Base-by-base conservation (phyloP, 1,284 basidiomycete genomes). In the Fistulina hepatica region DNA sequence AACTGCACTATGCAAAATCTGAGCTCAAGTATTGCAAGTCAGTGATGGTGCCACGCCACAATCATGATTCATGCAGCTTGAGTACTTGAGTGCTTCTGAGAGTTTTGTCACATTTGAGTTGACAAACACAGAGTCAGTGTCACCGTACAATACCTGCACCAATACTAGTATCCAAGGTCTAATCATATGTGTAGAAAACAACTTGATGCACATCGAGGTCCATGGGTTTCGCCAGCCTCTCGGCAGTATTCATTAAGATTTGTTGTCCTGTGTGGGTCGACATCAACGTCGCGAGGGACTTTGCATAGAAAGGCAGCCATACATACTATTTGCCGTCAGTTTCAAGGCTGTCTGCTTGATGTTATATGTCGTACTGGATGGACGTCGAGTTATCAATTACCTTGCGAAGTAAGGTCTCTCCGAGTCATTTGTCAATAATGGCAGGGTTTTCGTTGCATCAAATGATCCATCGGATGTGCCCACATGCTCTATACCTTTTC, bases 301-400 rank as follows among this genome's bases (percentile, higher is more conserved):
- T 76, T n/a, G 94, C 95, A 49, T 93, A 97, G 68, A 98, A 98
- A 33, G 80, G 70, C 95, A 99, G 16, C 95, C 95, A 59, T 98
- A 99, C 94, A 99, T 99, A 67, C 89, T 94, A 67, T 99, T 98
- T 43, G 95, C 95, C 2, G 94, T 99, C 36, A 98, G 79, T 65
- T 98, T 98, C 42, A 98, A 69, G 5, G 95, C 95, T 56, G 89
- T 81, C 55, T 99, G 95, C 57, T 93, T 94, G 65, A 98, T 97
- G 53, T 98, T 89, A 55, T 82, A 93, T n/a, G n/a, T n/a, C n/a
- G n/a, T n/a, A n/a, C n/a, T n/a, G n/a, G n/a, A n/a, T n/a, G n/a
- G n/a, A n/a, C n/a, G n/a, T n/a, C n/a, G n/a, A n/a, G n/a, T n/a
- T n/a, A n/a, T n/a, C n/a, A n/a, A n/a, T n/a, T n/a, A n/a, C n/a